Evolutionary conservation across 768 basidiomycete genomes (phyloP).

Genomic region (Xerocomus potaroensis): DNA sequence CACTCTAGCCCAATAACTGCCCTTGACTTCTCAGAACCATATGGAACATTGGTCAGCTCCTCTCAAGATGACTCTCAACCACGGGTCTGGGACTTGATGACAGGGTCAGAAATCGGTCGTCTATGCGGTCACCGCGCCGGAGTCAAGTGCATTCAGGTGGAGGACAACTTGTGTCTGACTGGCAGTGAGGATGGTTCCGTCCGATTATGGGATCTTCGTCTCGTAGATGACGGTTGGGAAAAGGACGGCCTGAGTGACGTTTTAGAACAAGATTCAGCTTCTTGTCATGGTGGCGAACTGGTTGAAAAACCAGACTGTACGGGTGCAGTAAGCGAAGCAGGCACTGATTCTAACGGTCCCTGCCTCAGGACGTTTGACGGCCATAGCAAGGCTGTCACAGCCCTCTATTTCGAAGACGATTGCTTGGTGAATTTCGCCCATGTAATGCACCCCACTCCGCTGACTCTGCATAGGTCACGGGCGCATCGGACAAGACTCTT

Average conservation of each 20-base stretch:
- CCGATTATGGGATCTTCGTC: constrained; percentile 86
- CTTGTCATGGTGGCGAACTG: constrained; percentile 32
- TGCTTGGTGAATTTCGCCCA: constrained; percentile 61
- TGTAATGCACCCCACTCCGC: constrained; percentile 6
- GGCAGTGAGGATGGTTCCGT: constrained; percentile 86
- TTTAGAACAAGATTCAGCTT: constrained; percentile 54
- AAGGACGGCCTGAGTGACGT: constrained; percentile 58
- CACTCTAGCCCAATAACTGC: constrained; percentile 82
- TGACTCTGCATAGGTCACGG: constrained; percentile 70
- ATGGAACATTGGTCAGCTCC: constrained; percentile 87
- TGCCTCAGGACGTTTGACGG: constrained; percentile 81
- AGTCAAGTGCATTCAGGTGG: constrained; percentile 91
- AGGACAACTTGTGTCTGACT: constrained; percentile 85
- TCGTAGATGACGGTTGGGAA: constrained; percentile 68
- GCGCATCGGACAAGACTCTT: constrained; percentile 96
- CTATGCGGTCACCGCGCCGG: constrained; percentile 75
- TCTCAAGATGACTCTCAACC: constrained; percentile 84
- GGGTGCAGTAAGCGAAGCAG: constrained; percentile 35
- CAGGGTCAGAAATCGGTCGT: constrained; percentile 82
- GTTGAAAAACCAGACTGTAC: constrained; percentile 39
- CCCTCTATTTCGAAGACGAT: constrained; percentile 93
- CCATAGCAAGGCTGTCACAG: constrained; percentile 88
- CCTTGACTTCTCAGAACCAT: constrained; percentile 95
- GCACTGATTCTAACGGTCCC: constrained; percentile 41
- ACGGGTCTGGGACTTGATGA: constrained; percentile 91